Evolutionary conservation across 306 rosid genomes (phyloP).

Genomic region (Boehmeria nivea): DNA sequence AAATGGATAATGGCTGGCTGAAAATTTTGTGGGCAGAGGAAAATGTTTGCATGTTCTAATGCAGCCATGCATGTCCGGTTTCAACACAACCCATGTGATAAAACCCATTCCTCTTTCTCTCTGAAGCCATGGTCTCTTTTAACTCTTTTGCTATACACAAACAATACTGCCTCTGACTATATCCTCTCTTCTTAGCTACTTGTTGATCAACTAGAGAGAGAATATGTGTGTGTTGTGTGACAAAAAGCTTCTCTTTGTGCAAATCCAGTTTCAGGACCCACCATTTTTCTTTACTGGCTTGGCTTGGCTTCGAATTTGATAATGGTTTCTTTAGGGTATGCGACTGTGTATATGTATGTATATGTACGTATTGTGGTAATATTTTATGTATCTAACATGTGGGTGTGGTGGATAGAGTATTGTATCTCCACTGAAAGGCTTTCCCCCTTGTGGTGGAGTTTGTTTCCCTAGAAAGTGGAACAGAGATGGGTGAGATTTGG

Average conservation of each 20-base stretch:
- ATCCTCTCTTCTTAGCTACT: slow-evolving; percentile 16
- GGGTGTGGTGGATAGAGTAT: slow-evolving; percentile 5
- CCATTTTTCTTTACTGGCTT: neutral
- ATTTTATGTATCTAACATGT: neutral
- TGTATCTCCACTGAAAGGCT: neutral
- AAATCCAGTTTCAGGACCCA: slow-evolving; percentile 11
- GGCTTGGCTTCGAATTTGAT: neutral
- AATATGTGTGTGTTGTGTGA: slow-evolving; percentile 27
- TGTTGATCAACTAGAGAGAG: no score
- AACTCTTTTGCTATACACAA: neutral
- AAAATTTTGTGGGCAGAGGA: slow-evolving; percentile 29
- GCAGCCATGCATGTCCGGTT: slow-evolving; percentile 40
- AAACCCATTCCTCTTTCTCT: slow-evolving; percentile 38
- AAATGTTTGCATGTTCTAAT: slow-evolving; percentile 35
- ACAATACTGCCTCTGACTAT: slow-evolving; percentile 17
- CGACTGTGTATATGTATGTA: no score
- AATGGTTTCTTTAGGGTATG: no score
- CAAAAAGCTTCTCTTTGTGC: slow-evolving; percentile 13
- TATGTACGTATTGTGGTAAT: neutral
- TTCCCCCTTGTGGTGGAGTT: slow-evolving; percentile 9
- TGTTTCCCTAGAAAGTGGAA: slow-evolving; percentile 18
- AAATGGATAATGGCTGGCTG: slow-evolving; percentile 8
- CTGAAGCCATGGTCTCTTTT: neutral
- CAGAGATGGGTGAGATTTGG: slow-evolving; percentile 12
- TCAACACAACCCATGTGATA: slow-evolving; percentile 43